These are phyloP conservation scores for Hygrophila difformis DNA, from an alignment of 257 asterid species.

Conservation along the genomic window DNA sequence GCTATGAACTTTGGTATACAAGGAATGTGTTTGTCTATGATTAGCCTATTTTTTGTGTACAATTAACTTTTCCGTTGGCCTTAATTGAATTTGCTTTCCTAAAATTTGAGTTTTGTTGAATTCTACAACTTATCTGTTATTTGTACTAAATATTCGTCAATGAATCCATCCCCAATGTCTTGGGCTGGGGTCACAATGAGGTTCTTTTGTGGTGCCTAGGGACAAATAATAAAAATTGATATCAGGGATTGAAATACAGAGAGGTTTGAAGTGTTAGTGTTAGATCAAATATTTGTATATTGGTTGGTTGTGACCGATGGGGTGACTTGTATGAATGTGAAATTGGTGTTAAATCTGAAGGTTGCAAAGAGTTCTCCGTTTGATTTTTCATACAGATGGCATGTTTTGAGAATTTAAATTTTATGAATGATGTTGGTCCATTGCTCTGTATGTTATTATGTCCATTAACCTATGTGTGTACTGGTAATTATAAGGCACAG, in stretches of 20 bases:
- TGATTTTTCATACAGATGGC: background rate
- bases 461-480: background rate
- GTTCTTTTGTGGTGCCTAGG: background rate
- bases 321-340: conserved; percentile 1
- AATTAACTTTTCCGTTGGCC: conserved; percentile 16
- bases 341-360: background rate
- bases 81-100: conserved; percentile 4
- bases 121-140: conserved; percentile 4
- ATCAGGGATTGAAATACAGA: too few species aligned
- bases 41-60: conserved; percentile 17
- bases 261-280: too few species aligned
- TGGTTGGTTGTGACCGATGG: too few species aligned
- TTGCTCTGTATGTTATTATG: background rate
- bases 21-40: conserved; percentile 16
- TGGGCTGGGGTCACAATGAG: background rate
- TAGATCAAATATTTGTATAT: too few species aligned
- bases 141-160: background rate
- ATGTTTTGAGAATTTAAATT: too few species aligned
- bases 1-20: conserved; percentile 15
- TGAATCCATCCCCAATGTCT: too few species aligned
- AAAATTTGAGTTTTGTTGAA: conserved; percentile 3
- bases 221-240: too few species aligned
- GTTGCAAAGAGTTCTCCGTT: background rate
- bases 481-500: background rate
- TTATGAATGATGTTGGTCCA: too few species aligned